Conservation (phyloP, 164 flowering plant genomes). For the Taxillus chinensis region DNA sequence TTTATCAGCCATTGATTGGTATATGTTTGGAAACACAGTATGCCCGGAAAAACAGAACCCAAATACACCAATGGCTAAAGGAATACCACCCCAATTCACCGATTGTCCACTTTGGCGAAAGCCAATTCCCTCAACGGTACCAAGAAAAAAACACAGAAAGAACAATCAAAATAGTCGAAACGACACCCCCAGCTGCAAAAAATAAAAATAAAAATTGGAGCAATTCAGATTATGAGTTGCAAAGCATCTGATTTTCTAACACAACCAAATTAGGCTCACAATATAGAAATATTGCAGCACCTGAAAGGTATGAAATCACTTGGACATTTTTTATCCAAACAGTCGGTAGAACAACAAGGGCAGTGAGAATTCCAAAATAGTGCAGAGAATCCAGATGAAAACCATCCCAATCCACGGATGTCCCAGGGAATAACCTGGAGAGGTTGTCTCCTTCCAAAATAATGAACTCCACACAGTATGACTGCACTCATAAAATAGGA, state of each 20-base stretch:
- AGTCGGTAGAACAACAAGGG: conserved; percentile 69
- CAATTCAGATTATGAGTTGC: neutral
- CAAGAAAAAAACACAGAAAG: conserved; percentile 45
- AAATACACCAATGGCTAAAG: conserved; percentile 79
- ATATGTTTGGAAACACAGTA: conserved; percentile 83
- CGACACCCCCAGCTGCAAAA: conserved; percentile 78
- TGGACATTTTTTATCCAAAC: conserved; percentile 81
- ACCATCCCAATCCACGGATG: conserved; percentile 42
- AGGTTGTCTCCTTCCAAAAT: conserved; percentile 93
- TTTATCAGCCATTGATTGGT: conserved; percentile 87
- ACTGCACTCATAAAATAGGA: conserved; percentile 36
- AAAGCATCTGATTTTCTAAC: neutral
- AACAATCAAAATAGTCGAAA: conserved; percentile 57
- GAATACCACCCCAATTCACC: conserved; percentile 66
- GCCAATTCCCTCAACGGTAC: conserved; percentile 50
- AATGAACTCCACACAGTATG: conserved; percentile 82
- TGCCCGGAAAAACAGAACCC: conserved; percentile 90
- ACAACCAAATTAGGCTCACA: too few species aligned
- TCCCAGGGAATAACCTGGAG: conserved; percentile 69
- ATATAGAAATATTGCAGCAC: conserved; percentile 18
- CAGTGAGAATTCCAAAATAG: conserved; percentile 58
- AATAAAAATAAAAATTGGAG: neutral
- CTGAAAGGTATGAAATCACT: conserved; percentile 77
- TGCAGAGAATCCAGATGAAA: conserved; percentile 61
- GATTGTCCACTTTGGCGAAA: conserved; percentile 48